phyloP scores from a whole-genome alignment of 75 land plant species.

The Selaginella tamariscina region DNA sequence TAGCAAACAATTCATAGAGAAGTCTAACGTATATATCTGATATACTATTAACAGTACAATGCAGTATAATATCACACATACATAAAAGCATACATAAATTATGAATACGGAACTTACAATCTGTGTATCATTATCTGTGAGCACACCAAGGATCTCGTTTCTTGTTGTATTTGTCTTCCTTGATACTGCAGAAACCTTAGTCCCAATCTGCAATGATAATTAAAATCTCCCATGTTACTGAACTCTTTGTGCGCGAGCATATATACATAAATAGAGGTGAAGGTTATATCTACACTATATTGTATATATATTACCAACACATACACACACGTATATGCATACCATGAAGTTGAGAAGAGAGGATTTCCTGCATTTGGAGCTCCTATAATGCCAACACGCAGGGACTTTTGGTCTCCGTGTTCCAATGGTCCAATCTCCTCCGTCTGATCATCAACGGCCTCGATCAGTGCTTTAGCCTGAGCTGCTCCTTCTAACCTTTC shows the following conservation, averaged over 20 bases:
- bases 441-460: constrained; percentile 19
- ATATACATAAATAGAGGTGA: no score
- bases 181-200: constrained; percentile 91
- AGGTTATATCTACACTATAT: no score
- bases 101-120: constrained; percentile 44
- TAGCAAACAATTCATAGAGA: no score
- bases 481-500: no score
- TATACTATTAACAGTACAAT: no score
- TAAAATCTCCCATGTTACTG: no score
- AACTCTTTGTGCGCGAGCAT: no score
- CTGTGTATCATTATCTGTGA: constrained; percentile 81
- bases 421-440: constrained; percentile 22
- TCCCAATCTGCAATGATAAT: constrained; percentile 51
- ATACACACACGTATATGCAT: no score
- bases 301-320: no score
- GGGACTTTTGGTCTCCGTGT: constrained; percentile 74
- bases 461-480: constrained; percentile 44
- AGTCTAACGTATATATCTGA: no score
- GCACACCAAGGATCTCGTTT: constrained; percentile 76
- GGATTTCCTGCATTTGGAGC: constrained; percentile 93
- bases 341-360: constrained; percentile 73
- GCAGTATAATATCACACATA: no score
- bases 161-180: constrained; percentile 89
- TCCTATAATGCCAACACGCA: constrained; percentile 85
- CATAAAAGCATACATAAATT: no score